Percentiles rank a stretch among this genome's conserved stretches.
Conservation (phyloP, 1,139 yeast genomes). For the Pichia sp. region DNA sequence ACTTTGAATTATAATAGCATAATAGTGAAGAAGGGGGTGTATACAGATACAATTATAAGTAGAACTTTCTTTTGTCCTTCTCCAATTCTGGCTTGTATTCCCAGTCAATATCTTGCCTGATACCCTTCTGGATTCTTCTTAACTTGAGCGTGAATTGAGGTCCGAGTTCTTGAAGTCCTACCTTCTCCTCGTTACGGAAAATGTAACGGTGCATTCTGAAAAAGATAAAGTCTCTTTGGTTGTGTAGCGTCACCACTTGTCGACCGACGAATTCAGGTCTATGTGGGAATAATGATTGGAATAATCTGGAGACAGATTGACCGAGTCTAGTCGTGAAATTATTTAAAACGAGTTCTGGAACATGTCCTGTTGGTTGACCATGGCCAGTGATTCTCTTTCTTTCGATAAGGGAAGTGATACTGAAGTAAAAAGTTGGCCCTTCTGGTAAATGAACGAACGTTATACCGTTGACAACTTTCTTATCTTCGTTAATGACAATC, state of each 20-base stretch:
- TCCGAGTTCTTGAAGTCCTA: conserved; percentile 92
- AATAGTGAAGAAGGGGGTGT: not conserved
- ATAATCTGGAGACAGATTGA: conserved; percentile 82
- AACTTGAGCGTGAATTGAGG: conserved; percentile 91
- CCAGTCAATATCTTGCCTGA: conserved; percentile 91
- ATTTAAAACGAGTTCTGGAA: conserved; percentile 86
- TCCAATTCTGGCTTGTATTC: conserved; percentile 97
- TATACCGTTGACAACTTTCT: conserved; percentile 83
- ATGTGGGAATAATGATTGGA: conserved; percentile 88
- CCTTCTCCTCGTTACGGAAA: conserved; percentile 83
- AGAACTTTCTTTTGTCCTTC: conserved; percentile 87
- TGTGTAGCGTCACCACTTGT: conserved; percentile 91
- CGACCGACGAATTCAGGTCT: conserved; percentile 92
- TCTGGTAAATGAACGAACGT: conserved; percentile 90
- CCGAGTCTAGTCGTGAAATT: conserved; percentile 91
- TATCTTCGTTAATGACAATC: conserved; percentile 86
- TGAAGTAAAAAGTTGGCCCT: conserved; percentile 92
- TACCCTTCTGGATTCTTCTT: conserved; percentile 84
- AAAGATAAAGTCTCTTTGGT: conserved; percentile 91
- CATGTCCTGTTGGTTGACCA: conserved; percentile 83
- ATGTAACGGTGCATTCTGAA: conserved; percentile 92
- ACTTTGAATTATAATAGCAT: not conserved
- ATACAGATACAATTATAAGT: conserved; percentile 38
- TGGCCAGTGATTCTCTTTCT: conserved; percentile 78
- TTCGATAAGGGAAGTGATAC: conserved; percentile 70